Evolutionary conservation across 495 filamentous ascomycete species (phyloP).

Genomic region (Hypoxylon subgilvum): DNA sequence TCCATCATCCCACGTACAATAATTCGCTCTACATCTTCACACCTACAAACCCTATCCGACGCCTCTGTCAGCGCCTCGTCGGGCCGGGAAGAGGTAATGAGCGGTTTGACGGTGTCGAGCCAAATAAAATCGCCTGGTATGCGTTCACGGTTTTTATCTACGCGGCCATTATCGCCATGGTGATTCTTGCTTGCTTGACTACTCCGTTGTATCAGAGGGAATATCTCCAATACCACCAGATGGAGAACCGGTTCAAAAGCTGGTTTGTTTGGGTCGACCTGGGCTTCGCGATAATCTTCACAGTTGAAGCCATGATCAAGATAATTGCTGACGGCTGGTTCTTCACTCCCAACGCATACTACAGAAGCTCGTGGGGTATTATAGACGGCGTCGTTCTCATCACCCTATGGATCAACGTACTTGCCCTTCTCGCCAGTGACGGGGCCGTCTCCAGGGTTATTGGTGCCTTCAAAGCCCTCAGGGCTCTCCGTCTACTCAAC

Average conservation of each 20-base stretch:
- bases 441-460: slow-evolving; percentile 85
- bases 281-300: slow-evolving; percentile 87
- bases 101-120: slow-evolving; percentile 83
- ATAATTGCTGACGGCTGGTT: slow-evolving; percentile 95
- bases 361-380: slow-evolving; percentile 93
- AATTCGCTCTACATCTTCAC: slow-evolving; percentile 87
- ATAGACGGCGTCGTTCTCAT: slow-evolving; percentile 93
- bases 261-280: slow-evolving; percentile 96
- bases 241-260: slow-evolving; percentile 59
- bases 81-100: slow-evolving; percentile 87
- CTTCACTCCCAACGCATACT: slow-evolving; percentile 97
- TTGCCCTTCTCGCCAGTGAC: slow-evolving; percentile 76
- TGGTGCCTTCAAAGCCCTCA: slow-evolving; percentile 97
- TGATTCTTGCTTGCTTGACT: slow-evolving; percentile 89
- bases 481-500: slow-evolving; percentile 88
- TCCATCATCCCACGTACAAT: slow-evolving; percentile 89
- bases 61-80: slow-evolving; percentile 86
- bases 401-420: slow-evolving; percentile 95
- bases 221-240: slow-evolving; percentile 66
- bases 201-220: slow-evolving; percentile 91
- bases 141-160: slow-evolving; percentile 93
- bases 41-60: slow-evolving; percentile 75
- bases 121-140: slow-evolving; percentile 89
- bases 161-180: slow-evolving; percentile 93
- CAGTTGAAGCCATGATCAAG: slow-evolving; percentile 87